Evolutionary conservation across 495 filamentous ascomycete species (phyloP), one percentile per base, ranked within the genome.

Genomic region (Podospora tetraspora): DNA sequence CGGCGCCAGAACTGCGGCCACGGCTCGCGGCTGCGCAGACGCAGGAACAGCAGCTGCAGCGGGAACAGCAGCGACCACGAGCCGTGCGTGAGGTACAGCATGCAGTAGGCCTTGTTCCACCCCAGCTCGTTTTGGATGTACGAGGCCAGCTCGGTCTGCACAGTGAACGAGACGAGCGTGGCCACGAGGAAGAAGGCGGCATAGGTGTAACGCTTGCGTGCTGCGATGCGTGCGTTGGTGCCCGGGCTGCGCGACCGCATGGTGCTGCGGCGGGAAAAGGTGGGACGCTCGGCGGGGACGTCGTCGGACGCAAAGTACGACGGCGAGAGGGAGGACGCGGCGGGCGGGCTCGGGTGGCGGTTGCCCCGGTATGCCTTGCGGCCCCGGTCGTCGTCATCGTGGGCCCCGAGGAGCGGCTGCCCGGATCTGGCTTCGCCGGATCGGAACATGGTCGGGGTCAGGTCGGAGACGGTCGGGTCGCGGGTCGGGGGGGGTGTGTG

Each of bases 21-120:
- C 1, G 92, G 88, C 63, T 85, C 84, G 67, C 86, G 85, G 75
- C 89, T 90, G 68, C 90, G 88, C 23, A 92, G 57, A 58, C 93
- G 87, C 29, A 97, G 84, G 63, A 97, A 86, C 22, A 92, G 79
- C 61, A 98, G 87, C 77, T 96, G 93, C 13, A 85, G 74, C 0
- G 93, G 93, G 91, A 91, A 99, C 13, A 99, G 86, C 19, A 99
- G 71, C 8, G 84, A 79, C 95, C 95, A 99, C 3, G 93, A 97
- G 29, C 93, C 89, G 81, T 99, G 95, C 1, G 94, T 99, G 60
- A 99, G 80, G 77, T 96, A 99, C 85, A 99, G 84, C 95, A 99
- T 99, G 83, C 90, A 93, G 82, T 97, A 99, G 25, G 94, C 90
- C 80, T 99, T 98, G 76, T 94, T 87, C 95, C 95, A 99, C 34